Evolutionary conservation across 768 basidiomycete species (phyloP).

Genomic region (Trametes cingulata): DNA sequence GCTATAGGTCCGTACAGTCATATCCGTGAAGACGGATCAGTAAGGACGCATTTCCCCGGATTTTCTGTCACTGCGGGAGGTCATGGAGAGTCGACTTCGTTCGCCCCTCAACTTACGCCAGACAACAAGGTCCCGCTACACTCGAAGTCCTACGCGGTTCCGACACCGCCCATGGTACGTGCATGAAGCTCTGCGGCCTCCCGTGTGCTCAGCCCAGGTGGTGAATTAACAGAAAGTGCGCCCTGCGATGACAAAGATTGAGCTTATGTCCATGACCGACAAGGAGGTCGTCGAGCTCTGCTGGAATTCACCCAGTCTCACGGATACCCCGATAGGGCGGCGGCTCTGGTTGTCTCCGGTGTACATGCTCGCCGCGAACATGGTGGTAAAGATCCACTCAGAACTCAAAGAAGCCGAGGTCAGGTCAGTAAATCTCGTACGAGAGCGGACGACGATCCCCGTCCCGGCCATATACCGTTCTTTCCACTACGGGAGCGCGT

Average conservation of each 20-base stretch:
- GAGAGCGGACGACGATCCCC: conserved; percentile 7
- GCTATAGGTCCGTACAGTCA: background rate
- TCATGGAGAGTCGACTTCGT: background rate
- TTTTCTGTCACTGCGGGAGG: background rate
- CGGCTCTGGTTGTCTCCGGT: background rate
- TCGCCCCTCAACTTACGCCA: background rate
- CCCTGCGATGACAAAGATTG: background rate
- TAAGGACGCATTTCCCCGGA: background rate
- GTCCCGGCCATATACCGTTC: conserved; percentile 22
- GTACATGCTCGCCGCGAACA: conserved; percentile 6
- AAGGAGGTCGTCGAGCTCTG: conserved; percentile 3
- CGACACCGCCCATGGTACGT: background rate
- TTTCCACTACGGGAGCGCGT: background rate
- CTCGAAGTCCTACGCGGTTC: background rate
- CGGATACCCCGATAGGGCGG: background rate
- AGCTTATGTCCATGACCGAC: background rate
- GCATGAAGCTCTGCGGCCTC: background rate
- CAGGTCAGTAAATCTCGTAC: background rate
- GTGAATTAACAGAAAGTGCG: background rate
- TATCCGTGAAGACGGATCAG: background rate
- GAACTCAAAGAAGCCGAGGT: background rate
- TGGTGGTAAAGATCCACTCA: conserved; percentile 2
- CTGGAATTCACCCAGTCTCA: background rate
- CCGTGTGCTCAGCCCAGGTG: background rate
- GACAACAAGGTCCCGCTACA: background rate